A percentile compares a stretch with the other conserved stretches of the same genome.
Evolutionary conservation across 2,329 filamentous ascomycete genomes (phyloP).

Genomic region (Lasiodiplodia citricola): DNA sequence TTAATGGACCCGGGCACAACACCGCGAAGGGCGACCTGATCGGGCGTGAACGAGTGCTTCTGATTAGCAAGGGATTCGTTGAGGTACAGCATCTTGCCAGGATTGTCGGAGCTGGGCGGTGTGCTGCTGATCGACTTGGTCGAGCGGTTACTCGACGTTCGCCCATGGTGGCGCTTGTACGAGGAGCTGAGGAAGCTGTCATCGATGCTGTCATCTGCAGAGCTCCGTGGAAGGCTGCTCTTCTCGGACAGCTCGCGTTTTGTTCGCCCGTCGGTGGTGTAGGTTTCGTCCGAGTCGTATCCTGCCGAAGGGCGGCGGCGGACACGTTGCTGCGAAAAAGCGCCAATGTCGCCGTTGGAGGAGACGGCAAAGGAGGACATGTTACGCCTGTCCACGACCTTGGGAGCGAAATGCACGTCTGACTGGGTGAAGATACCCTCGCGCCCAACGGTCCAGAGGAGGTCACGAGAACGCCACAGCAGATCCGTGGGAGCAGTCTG

Average conservation of each 20-base stretch:
- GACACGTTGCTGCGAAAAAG: conserved; percentile 59
- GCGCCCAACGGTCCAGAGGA: conserved; percentile 68
- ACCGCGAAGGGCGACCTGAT: conserved; percentile 57
- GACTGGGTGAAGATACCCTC: conserved; percentile 67
- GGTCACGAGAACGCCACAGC: conserved; percentile 68
- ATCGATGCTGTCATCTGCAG: conserved; percentile 63
- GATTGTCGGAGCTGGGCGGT: conserved; percentile 55
- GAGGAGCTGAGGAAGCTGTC: conserved; percentile 59
- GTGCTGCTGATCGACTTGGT: conserved; percentile 61
- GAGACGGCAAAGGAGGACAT: conserved; percentile 63
- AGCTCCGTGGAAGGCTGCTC: conserved; percentile 54
- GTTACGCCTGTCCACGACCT: conserved; percentile 62
- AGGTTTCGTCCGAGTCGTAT: conserved; percentile 41
- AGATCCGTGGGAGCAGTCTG: conserved; percentile 62
- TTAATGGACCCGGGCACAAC: conserved; percentile 51
- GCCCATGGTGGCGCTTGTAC: conserved; percentile 53
- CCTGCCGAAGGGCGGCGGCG: conserved; percentile 48
- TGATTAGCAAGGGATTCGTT: conserved; percentile 56
- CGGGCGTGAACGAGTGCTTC: conserved; percentile 45
- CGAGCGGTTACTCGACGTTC: conserved; percentile 52
- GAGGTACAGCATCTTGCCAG: conserved; percentile 55
- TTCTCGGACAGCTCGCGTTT: conserved; percentile 54
- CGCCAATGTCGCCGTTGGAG: conserved; percentile 61
- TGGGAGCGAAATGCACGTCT: conserved; percentile 64
- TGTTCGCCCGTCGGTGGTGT: conserved; percentile 49